phyloP scores from a whole-genome alignment of 2,329 filamentous ascomycete species.

The Chrysoporthe austroafricana region DNA sequence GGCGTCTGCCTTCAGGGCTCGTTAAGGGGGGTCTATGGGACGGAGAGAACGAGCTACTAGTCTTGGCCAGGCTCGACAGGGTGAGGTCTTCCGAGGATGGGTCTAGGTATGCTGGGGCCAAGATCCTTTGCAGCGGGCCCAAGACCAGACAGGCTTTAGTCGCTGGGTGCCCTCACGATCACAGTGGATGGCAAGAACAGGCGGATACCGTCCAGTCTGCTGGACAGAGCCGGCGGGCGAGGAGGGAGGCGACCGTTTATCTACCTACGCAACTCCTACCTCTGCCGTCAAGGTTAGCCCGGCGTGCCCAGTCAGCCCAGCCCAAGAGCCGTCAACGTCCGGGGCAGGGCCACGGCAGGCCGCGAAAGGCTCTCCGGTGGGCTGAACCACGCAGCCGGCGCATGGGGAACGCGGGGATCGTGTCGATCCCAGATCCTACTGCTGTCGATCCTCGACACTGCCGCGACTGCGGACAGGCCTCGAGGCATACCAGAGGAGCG shows the following conservation, averaged over 20 bases:
- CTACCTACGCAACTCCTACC: neutral
- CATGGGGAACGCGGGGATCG: neutral
- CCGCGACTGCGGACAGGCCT: neutral
- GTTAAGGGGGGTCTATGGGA: neutral
- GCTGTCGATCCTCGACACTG: neutral
- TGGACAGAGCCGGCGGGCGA: neutral
- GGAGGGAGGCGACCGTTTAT: neutral
- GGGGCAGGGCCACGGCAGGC: neutral
- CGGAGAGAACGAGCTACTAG: neutral
- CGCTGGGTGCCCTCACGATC: neutral
- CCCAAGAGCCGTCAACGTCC: neutral
- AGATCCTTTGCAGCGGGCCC: neutral
- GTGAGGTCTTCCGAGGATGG: neutral
- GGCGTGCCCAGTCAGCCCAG: neutral
- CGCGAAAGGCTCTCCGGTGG: neutral
- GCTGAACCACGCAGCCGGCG: neutral
- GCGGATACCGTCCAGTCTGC: neutral
- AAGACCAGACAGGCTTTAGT: neutral
- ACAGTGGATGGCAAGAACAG: neutral
- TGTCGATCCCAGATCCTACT: slow-evolving; percentile 9
- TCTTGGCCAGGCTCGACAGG: no score
- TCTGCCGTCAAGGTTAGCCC: neutral
- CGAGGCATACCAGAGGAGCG: neutral
- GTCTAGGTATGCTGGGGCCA: neutral
- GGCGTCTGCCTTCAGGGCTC: neutral